A percentile compares a stretch with the other conserved stretches of the same genome.
These are phyloP conservation scores for Mucor circinelloides DNA, from an alignment of 371 early-diverging fungal genomes.

Conservation along the genomic window DNA sequence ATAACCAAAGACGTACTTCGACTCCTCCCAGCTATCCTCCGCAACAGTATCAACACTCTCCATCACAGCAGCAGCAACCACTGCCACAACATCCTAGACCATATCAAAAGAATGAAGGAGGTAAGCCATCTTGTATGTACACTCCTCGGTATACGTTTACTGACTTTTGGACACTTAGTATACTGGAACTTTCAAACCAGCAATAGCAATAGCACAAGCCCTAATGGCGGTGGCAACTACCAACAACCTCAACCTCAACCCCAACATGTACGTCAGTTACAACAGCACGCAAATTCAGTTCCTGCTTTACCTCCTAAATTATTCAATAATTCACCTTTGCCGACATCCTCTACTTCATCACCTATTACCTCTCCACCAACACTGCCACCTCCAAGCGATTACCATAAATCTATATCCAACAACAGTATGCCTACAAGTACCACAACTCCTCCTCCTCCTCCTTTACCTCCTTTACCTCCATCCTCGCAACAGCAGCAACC, in stretches of 20 bases:
- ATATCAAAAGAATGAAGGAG: conserved; percentile 34
- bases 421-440: background rate
- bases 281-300: conserved; percentile 2
- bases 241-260: conserved; percentile 7
- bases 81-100: conserved; percentile 13
- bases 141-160: background rate
- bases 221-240: background rate
- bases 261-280: background rate
- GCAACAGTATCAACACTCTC: background rate
- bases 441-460: conserved; percentile 19
- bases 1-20: background rate
- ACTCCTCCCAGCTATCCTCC: conserved; percentile 16
- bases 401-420: conserved; percentile 4
- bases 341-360: conserved; percentile 18
- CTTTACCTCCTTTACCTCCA: conserved; percentile 12
- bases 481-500: background rate
- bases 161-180: too few species aligned
- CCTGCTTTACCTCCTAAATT: conserved; percentile 30
- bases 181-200: conserved; percentile 24
- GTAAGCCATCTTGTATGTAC: background rate
- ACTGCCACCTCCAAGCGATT: conserved; percentile 11
- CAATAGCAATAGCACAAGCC: background rate
- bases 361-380: conserved; percentile 17
- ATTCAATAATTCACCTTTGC: conserved; percentile 15
- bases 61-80: conserved; percentile 11